Evolutionary conservation across 2,329 filamentous ascomycete genomes (phyloP), one percentile per base, ranked within the genome.

Genomic region (Dothideomycetes sp.): DNA sequence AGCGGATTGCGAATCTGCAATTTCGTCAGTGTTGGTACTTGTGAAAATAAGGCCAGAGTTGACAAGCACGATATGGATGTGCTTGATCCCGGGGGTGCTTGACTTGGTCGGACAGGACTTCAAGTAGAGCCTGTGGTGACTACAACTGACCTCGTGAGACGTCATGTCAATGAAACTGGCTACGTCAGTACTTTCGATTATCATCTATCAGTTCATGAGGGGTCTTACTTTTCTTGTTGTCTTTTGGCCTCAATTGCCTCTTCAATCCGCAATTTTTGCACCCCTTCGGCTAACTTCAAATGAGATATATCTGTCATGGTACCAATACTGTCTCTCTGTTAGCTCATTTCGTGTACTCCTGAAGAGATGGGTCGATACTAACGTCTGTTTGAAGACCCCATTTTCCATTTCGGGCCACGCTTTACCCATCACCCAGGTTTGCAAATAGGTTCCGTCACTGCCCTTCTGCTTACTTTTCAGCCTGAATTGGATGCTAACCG

Each of bases 281-380:
- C 41, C 0, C 57, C 58, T 18, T 67, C 57, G 0, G 61, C 63
- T 56, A 61, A 65, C 31, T 66, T 66, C 4, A 65, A 52, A n/a
- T 63, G 58, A 0, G 60, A 64, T 15, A 67, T 65, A 15, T 67
- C 63, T 1, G 61, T 64, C 17, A 65, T 58, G 2, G 61, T 64
- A 2, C 62, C 62, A 53, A 64, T 62, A 7, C 22, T 27, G 22
- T 27, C 7, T n/a, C n/a, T n/a, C n/a, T n/a, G n/a, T n/a, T n/a
- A n/a, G n/a, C n/a, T n/a, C n/a, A n/a, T n/a, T n/a, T n/a, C n/a
- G n/a, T n/a, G n/a, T n/a, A n/a, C n/a, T n/a, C n/a, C n/a, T n/a
- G n/a, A n/a, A n/a, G 39, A 48, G 49, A 8, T 41, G 38, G 27
- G 30, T 42, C 5, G 44, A 40, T 19, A 45, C 19, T 16, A 53